These are phyloP conservation scores for Septoria petroselini DNA, from an alignment of 2,329 filamentous ascomycete species.

Conservation along the genomic window DNA sequence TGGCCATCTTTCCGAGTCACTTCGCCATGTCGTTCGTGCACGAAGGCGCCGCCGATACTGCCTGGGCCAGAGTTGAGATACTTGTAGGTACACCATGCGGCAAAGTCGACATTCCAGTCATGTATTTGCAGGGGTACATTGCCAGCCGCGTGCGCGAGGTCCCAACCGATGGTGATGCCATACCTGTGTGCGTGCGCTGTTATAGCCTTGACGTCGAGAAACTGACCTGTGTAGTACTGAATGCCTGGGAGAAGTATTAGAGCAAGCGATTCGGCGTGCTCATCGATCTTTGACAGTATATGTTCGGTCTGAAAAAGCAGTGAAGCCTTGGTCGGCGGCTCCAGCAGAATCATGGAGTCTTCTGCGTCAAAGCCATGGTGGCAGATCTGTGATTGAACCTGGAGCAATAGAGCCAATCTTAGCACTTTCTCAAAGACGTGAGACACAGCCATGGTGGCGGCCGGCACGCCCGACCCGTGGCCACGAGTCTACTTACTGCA, in stretches of 20 bases:
- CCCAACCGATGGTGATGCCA: conserved; percentile 77
- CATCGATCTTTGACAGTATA: conserved; percentile 70
- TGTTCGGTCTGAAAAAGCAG: conserved; percentile 67
- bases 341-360: conserved; percentile 70
- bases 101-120: conserved; percentile 89
- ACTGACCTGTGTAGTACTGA: conserved; percentile 89
- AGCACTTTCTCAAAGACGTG: too few relatives aligned
- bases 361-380: conserved; percentile 66
- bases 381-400: conserved; percentile 61
- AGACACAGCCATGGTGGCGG: too few relatives aligned
- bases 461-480: too few relatives aligned
- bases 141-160: conserved; percentile 80
- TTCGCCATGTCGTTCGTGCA: conserved; percentile 69
- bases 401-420: too few relatives aligned
- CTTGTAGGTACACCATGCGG: conserved; percentile 92
- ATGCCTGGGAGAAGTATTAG: conserved; percentile 80
- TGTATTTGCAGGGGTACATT: conserved; percentile 78
- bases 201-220: conserved; percentile 77
- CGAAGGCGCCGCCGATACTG: conserved; percentile 73
- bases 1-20: conserved; percentile 44
- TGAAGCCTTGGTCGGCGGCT: conserved; percentile 53
- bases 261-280: conserved; percentile 69
- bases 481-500: conserved; percentile 59
- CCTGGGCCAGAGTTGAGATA: conserved; percentile 87
- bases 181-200: conserved; percentile 70